These are phyloP conservation scores for Sporisorium reilianum DNA, from an alignment of 1,284 basidiomycete species.

Conservation along the genomic window DNA sequence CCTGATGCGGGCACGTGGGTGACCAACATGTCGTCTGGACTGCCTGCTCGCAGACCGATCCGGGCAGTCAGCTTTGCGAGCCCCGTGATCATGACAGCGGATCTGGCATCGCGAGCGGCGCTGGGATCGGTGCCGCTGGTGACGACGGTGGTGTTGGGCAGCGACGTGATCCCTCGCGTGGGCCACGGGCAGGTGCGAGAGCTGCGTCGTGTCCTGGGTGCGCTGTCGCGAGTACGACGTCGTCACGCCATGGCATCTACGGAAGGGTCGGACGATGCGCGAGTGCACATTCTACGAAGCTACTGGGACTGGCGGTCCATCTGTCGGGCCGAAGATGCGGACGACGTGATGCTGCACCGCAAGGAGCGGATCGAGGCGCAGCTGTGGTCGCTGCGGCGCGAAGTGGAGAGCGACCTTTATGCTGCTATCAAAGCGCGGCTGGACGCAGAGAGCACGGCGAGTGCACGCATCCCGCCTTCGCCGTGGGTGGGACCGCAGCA, in stretches of 20 bases:
- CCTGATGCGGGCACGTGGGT: constrained; percentile 57
- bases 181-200: constrained; percentile 67
- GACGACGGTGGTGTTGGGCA: constrained; percentile 59
- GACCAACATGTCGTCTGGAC: constrained; percentile 54
- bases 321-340: constrained; percentile 36
- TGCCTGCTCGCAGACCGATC: constrained; percentile 60
- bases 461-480: constrained; percentile 48
- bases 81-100: constrained; percentile 63
- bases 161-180: constrained; percentile 64
- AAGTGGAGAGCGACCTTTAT: constrained; percentile 66
- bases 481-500: constrained; percentile 63
- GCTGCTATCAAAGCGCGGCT: constrained; percentile 58
- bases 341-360: constrained; percentile 60
- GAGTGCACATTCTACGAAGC: constrained; percentile 60
- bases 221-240: constrained; percentile 62
- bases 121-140: constrained; percentile 63
- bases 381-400: constrained; percentile 65
- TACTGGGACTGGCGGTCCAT: constrained; percentile 66
- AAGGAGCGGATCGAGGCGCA: constrained; percentile 60
- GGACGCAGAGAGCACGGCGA: constrained; percentile 30
- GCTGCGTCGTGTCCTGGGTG: constrained; percentile 66
- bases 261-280: constrained; percentile 49
- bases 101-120: constrained; percentile 54
- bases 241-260: constrained; percentile 44
- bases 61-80: constrained; percentile 67